Conservation (phyloP, 306 rosid genomes). For the Amphicarpaea edgeworthii region DNA sequence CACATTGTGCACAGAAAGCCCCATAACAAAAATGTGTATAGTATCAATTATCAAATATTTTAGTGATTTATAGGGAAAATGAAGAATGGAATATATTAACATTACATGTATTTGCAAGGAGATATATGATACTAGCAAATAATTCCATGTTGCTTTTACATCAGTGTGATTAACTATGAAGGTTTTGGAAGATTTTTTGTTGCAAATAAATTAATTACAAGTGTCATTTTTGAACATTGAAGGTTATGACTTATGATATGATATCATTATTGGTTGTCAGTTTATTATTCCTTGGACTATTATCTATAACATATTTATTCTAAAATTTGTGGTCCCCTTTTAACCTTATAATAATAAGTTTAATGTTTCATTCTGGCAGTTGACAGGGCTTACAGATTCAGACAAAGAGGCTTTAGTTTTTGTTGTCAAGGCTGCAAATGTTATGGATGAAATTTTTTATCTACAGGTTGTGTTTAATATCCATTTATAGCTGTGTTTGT, state of each 20-base stretch:
- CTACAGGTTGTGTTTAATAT: conserved; percentile 67
- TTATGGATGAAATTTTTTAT: conserved; percentile 83
- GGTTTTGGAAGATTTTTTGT: conserved; percentile 22
- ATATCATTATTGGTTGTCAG: conserved; percentile 26
- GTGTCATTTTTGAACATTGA: conserved; percentile 7
- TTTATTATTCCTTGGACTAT: conserved; percentile 25
- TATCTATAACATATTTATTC: conserved; percentile 5
- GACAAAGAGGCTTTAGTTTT: conserved; percentile 76
- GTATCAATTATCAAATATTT: not conserved
- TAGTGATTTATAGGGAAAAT: conserved; percentile 11
- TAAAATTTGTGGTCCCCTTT: not conserved
- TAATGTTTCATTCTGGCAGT: conserved; percentile 54
- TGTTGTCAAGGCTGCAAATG: conserved; percentile 76
- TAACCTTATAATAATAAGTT: conserved; percentile 16
- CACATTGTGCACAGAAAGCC: not conserved
- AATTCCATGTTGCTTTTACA: conserved; percentile 6
- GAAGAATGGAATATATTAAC: not conserved
- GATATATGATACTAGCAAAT: conserved; percentile 18
- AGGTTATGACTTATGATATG: conserved; percentile 33
- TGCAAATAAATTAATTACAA: not conserved
- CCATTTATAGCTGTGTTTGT: not conserved
- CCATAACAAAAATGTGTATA: not conserved
- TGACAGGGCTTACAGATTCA: conserved; percentile 72
- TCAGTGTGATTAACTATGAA: conserved; percentile 3
- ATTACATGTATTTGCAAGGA: conserved; percentile 8